Evolutionary conservation across 345 rosid species (phyloP), one percentile per base, ranked within the genome.

Genomic region (Moringa oleifera): DNA sequence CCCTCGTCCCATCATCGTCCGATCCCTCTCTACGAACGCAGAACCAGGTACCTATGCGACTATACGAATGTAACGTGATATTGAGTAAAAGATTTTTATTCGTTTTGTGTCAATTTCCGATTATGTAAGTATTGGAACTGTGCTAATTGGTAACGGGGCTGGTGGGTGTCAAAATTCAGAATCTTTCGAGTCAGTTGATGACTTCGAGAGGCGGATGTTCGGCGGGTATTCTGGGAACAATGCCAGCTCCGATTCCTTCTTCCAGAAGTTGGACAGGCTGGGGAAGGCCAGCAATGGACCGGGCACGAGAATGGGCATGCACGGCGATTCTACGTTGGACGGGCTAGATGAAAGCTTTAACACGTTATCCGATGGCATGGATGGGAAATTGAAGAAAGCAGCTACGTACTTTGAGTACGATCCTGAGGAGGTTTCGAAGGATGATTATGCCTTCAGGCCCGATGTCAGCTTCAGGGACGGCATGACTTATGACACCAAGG

Each of bases 291-390:
- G 75, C n/a, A 66, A 22, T 13, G 58, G 67, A n/a, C 25, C 23
- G 0, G 59, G 64, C 20, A 51, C 62, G 16, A 51, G 70, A 59
- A 47, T 62, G 25, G 66, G 54, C 4, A 20, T 66, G 20, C 57
- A 0, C 23, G 77, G 58, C 7, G 28, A 21, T 58, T 33, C 46
- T 0, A 36, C 4, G 13, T 47, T 68, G 33, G 78, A 54, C 25
- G 70, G 47, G 22, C 22, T 51, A 23, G 74, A 55, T 18, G 81
- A 68, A 55, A 67, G 55, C 59, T 64, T 71, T 7, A 68, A 33
- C 18, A 69, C 79, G 8, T 57, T 72, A 18, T 75, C 75, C 0
- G 85, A 88, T 73, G 84, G 84, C 18, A 63, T 85, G 66, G 80
- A 78, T 68, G 80, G 65, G 6, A 75, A 78, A 71, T 62, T 87